Conservation (phyloP, 2,329 filamentous ascomycete species). For the Ceratocystis cacaofunesta region DNA sequence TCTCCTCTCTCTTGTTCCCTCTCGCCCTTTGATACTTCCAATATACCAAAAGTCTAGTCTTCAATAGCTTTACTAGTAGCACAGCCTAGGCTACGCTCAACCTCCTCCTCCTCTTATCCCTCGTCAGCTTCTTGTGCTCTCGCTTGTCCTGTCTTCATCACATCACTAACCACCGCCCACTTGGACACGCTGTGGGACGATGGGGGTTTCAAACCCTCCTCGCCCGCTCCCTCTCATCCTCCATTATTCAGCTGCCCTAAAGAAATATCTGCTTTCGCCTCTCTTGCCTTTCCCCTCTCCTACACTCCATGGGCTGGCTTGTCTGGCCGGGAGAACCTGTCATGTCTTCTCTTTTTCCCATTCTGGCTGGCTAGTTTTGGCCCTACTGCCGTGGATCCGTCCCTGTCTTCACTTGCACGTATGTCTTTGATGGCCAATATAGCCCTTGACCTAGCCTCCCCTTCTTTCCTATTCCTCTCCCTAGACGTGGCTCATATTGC, state of each 20-base stretch:
- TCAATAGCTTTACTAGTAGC: background rate
- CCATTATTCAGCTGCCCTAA: background rate
- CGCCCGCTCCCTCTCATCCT: background rate
- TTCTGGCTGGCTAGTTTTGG: background rate
- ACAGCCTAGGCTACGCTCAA: background rate
- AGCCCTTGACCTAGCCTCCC: background rate
- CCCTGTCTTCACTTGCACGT: background rate
- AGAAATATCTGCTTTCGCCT: background rate
- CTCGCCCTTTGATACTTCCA: background rate
- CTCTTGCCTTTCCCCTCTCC: background rate
- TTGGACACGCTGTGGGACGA: no score
- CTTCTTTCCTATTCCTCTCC: background rate
- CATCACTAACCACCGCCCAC: background rate
- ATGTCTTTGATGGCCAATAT: background rate
- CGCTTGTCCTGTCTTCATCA: background rate
- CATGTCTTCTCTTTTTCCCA: background rate
- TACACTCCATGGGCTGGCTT: background rate
- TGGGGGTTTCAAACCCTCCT: background rate
- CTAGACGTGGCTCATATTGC: background rate
- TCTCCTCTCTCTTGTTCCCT: background rate
- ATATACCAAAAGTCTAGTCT: background rate
- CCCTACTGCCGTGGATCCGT: no score
- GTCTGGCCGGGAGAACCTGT: background rate
- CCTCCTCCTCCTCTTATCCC: background rate
- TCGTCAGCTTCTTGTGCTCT: slow-evolving; percentile 1